Percentiles rank a stretch among this genome's conserved stretches.
Conservation (phyloP, 2,329 filamentous ascomycete species). For the Macrophomina pseudophaseolina region DNA sequence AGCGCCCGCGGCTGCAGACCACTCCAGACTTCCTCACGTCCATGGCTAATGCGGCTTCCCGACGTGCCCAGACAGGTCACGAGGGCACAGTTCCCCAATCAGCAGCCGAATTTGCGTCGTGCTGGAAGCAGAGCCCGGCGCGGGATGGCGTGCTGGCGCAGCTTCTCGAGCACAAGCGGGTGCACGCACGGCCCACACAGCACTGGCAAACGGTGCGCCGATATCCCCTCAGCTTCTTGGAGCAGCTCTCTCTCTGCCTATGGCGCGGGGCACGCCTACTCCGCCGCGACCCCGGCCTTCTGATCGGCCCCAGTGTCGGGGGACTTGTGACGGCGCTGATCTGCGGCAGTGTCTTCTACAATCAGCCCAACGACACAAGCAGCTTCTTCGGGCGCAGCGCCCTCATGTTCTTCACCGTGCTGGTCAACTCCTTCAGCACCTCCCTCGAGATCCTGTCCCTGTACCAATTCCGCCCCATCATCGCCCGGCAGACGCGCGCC, state of each 20-base stretch:
- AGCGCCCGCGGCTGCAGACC: slow-evolving; percentile 69
- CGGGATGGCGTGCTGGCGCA: neutral
- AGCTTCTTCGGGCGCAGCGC: slow-evolving; percentile 70
- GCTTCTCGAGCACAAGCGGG: too few relatives aligned
- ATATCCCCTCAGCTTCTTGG: too few relatives aligned
- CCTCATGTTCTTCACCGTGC: slow-evolving; percentile 66
- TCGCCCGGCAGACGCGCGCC: slow-evolving; percentile 72
- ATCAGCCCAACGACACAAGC: slow-evolving; percentile 60
- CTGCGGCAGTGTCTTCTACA: slow-evolving; percentile 70
- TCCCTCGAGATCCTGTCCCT: neutral
- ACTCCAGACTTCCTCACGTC: slow-evolving; percentile 75
- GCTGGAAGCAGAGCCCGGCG: neutral
- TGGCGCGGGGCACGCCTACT: neutral
- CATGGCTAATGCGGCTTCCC: slow-evolving; percentile 59
- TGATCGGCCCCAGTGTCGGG: neutral
- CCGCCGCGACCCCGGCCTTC: neutral
- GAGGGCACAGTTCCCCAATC: slow-evolving; percentile 48
- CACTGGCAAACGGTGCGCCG: too few relatives aligned
- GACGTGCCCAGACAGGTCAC: slow-evolving; percentile 53
- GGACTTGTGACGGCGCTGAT: slow-evolving; percentile 58
- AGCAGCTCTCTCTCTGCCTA: neutral
- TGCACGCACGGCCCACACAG: too few relatives aligned
- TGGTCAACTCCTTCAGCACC: slow-evolving; percentile 61
- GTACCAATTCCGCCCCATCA: slow-evolving; percentile 44
- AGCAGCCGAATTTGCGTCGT: neutral